Percentiles rank a stretch among this genome's conserved stretches.
phyloP scores from a whole-genome alignment of 1,284 basidiomycete genomes.

The Trametes pubescens region DNA sequence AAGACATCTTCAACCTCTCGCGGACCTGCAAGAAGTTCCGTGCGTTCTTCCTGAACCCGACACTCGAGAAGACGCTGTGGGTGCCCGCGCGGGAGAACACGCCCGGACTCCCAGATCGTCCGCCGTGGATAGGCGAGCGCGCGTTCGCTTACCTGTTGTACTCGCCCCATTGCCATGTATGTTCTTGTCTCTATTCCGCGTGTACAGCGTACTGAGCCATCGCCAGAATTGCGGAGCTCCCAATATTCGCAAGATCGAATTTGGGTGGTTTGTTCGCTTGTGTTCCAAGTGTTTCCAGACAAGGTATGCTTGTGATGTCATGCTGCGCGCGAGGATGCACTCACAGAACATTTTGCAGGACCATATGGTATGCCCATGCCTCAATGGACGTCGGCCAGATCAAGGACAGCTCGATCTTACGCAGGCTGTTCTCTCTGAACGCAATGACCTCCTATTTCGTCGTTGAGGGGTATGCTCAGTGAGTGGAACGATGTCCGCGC shows the following conservation, averaged over 20 bases:
- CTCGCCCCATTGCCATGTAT: slow-evolving; percentile 14
- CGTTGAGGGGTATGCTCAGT: no score
- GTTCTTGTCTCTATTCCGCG: neutral
- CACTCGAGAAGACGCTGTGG: slow-evolving; percentile 8
- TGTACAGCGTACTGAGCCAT: neutral
- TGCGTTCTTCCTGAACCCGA: neutral
- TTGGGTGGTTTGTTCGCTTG: neutral
- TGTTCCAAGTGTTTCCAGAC: neutral
- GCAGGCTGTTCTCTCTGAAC: no score
- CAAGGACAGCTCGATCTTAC: no score
- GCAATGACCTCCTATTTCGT: no score
- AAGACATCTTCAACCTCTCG: slow-evolving; percentile 38
- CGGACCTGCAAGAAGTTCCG: slow-evolving; percentile 14
- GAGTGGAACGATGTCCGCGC: no score
- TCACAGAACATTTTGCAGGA: neutral
- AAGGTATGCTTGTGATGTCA: neutral
- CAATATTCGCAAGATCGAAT: neutral
- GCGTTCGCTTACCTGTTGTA: slow-evolving; percentile 11
- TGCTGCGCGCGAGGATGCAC: neutral
- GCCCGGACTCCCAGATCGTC: slow-evolving; percentile 1
- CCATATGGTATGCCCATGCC: neutral
- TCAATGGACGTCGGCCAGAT: neutral
- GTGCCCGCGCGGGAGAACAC: slow-evolving; percentile 1
- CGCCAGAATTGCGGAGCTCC: neutral
- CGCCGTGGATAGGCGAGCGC: slow-evolving; percentile 14